A percentile compares a stretch with the other conserved stretches of the same genome.
Conservation (phyloP, 306 rosid genomes). For the Pyrus bretschneideri region DNA sequence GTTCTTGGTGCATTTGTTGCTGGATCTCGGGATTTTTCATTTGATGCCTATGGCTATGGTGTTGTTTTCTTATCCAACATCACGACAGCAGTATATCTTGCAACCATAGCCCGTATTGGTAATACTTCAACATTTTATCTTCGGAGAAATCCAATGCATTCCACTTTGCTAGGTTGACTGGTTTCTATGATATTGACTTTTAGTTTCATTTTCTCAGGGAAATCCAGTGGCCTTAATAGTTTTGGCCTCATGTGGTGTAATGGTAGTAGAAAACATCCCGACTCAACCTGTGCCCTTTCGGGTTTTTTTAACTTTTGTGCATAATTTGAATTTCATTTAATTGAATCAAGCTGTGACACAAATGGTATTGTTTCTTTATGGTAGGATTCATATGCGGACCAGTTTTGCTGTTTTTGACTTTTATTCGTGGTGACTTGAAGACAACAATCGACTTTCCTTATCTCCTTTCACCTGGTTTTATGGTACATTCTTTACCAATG, state of each 20-base stretch:
- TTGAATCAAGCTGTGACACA: slow-evolving; percentile 9
- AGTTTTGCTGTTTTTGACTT: slow-evolving; percentile 65
- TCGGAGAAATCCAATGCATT: neutral
- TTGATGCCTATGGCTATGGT: slow-evolving; percentile 79
- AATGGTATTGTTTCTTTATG: slow-evolving; percentile 4
- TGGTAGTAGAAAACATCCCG: slow-evolving; percentile 40
- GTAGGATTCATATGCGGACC: slow-evolving; percentile 82
- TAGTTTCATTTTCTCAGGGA: slow-evolving; percentile 49
- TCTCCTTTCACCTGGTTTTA: slow-evolving; percentile 76
- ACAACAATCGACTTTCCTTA: slow-evolving; percentile 53
- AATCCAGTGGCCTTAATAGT: slow-evolving; percentile 95
- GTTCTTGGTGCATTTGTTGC: slow-evolving; percentile 89
- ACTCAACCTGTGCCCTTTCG: slow-evolving; percentile 5
- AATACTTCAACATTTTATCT: slow-evolving; percentile 22
- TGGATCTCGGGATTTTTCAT: slow-evolving; percentile 87
- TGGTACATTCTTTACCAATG: slow-evolving; percentile 39
- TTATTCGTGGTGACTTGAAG: slow-evolving; percentile 72
- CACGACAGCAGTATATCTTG: slow-evolving; percentile 87
- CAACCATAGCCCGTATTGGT: slow-evolving; percentile 92
- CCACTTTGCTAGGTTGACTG: slow-evolving; percentile 19
- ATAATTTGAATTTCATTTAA: neutral
- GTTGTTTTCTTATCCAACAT: slow-evolving; percentile 85
- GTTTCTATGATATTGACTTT: slow-evolving; percentile 14
- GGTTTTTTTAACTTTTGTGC: neutral
- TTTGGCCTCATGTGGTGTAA: slow-evolving; percentile 99